Evolutionary conservation across 371 early-diverging fungal genomes (phyloP).

Genomic region (Apophysomyces elegans): DNA sequence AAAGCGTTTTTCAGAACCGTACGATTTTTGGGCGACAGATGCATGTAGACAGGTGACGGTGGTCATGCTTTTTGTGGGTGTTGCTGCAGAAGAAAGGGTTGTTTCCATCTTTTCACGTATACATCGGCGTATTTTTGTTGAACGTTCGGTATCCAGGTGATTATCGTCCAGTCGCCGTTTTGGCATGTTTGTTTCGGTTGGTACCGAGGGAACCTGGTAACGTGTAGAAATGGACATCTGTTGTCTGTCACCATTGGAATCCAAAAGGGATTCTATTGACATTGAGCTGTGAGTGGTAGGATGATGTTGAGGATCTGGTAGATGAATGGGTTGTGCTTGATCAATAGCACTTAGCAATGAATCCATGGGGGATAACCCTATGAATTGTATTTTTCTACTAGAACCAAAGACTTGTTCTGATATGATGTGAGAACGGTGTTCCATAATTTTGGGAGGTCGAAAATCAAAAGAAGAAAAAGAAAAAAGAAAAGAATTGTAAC

Average conservation of each 20-base stretch:
- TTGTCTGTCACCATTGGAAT: conserved; percentile 13
- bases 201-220: background rate
- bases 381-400: conserved; percentile 46
- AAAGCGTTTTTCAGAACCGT: conserved; percentile 78
- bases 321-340: conserved; percentile 15
- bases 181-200: background rate
- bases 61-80: conserved; percentile 29
- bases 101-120: conserved; percentile 7
- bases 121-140: conserved; percentile 14
- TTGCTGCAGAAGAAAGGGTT: background rate
- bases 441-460: conserved; percentile 23
- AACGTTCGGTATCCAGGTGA: conserved; percentile 4
- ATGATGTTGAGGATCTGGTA: conserved; percentile 13
- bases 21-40: conserved; percentile 84
- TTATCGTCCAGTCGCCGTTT: conserved; percentile 5
- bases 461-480: conserved; percentile 12
- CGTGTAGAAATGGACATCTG: conserved; percentile 2
- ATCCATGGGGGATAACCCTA: conserved; percentile 33
- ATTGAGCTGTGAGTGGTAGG: conserved; percentile 8
- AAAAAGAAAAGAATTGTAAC: conserved; percentile 18
- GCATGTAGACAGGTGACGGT: conserved; percentile 69
- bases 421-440: conserved; percentile 40
- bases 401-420: conserved; percentile 49
- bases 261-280: conserved; percentile 17
- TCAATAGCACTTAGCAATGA: conserved; percentile 29